Percentiles rank a stretch among this genome's conserved stretches.
These are phyloP conservation scores for Elasticomyces elasticus DNA, from an alignment of 495 filamentous ascomycete species.

Conservation along the genomic window DNA sequence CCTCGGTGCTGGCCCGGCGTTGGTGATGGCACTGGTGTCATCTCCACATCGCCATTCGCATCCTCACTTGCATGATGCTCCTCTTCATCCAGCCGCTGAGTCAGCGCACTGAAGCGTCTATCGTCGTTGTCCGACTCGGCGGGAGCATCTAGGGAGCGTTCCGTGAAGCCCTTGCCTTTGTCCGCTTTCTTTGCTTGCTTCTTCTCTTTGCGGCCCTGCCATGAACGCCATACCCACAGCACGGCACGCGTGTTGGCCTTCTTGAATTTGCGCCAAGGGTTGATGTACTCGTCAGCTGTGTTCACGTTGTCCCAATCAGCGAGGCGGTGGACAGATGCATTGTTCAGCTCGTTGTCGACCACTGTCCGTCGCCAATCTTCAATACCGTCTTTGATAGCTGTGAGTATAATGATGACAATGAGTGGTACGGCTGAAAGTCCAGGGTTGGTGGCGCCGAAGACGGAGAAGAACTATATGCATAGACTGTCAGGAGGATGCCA, in stretches of 20 bases:
- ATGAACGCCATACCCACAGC: constrained; percentile 45
- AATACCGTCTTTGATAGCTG: constrained; percentile 90
- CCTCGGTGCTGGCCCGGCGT: constrained; percentile 41
- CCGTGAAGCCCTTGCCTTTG: constrained; percentile 31
- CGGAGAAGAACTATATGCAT: constrained; percentile 72
- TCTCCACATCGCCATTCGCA: constrained; percentile 58
- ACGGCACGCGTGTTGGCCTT: constrained; percentile 70
- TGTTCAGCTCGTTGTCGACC: constrained; percentile 91
- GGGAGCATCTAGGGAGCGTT: constrained; percentile 42
- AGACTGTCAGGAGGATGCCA: constrained; percentile 1
- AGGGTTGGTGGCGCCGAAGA: constrained; percentile 88
- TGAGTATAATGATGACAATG: constrained; percentile 89
- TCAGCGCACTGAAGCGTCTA: constrained; percentile 51
- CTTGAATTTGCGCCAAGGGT: constrained; percentile 80
- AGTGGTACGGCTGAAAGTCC: constrained; percentile 83
- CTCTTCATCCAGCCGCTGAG: constrained; percentile 41
- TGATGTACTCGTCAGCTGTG: constrained; percentile 73
- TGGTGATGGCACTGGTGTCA: constrained; percentile 90
- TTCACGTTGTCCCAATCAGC: constrained; percentile 91
- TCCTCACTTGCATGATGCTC: constrained; percentile 34
- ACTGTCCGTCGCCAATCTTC: constrained; percentile 93
- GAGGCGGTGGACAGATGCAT: constrained; percentile 85
- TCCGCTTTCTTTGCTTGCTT: constrained; percentile 34
- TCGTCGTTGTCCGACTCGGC: constrained; percentile 17
- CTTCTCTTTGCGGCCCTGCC: constrained; percentile 37